Base-by-base conservation (phyloP, 1,284 basidiomycete species). In the Irpex lacteus region DNA sequence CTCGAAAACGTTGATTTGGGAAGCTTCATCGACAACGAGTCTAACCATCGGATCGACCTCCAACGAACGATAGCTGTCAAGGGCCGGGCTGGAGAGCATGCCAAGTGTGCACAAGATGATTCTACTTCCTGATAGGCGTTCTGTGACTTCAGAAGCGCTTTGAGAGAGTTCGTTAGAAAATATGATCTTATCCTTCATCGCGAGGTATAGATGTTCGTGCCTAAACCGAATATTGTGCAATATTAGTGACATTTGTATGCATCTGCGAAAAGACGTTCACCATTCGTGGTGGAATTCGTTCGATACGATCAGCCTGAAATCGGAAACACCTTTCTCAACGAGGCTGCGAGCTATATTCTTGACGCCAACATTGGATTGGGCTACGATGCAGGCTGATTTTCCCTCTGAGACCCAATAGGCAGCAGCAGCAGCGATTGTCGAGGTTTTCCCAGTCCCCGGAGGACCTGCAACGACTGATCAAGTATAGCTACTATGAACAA, bases 11-110 rank as follows among this genome's bases (percentile, higher is more conserved):
- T 78, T 76, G 19, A 84, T 83, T 62, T 83, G 82, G 0, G 80
- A 82, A 0, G 82, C 82, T 67, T 84, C 82, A 63, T 84, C 82
- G n/a, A 84, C 71, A 34, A 84, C 74, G 0, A 84, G 73, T 18
- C 73, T 70, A 32, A 74, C 72, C 9, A 81, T 67, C 1, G 80
- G 81, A 2, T 81, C 70, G 5, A 77, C 59, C 1, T 69, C 57
- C 66, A 77, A 79, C 3, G 78, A 63, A 0, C 77, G 73, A 32
- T 71, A 70, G 1, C 67, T 59, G 3, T 74, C 67, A 38, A 83
- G 63, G 1, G 61, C 67, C 2, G 77, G 77, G 60, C 79, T 81
- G 2, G 80, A 81, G 5, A 84, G 71, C 73, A 78, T 81, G 61
- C 77, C 76, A 11, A 83, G 63, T 0, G 82, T 83, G 32, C 76